Evolutionary conservation across 805 yeast species (phyloP), one percentile per base, ranked within the genome.

Genomic region (Lipomyces starkeyi): DNA sequence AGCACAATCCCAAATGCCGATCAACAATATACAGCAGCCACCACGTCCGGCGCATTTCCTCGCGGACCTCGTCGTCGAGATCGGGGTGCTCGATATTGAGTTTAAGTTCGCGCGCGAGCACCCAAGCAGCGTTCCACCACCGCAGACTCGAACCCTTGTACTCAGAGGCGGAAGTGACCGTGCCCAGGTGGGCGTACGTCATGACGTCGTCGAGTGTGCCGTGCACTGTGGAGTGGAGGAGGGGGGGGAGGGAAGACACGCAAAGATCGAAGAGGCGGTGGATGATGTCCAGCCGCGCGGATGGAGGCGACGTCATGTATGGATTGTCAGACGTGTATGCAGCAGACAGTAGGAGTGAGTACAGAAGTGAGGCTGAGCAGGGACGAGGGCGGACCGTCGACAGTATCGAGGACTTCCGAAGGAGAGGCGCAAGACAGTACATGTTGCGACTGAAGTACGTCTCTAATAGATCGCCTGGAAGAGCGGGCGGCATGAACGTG

Each of bases 1-100:
- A 80, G 61, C 81, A 78, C 49, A 81, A 71, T 0, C 80, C 80
- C 6, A 80, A 73, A 66, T 80, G 77, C 43, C 82, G 74, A 70
- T 81, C 84, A 22, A 81, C 71, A 47, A 79, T 73, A 65, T 78
- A 81, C 6, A 81, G 69, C 6, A 78, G 75, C 83, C 83, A 81
- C 83, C 83, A 81, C 0, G 78, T 74, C 32, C 84, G 75, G n/a
- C 83, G 74, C 69, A 77, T 74, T 64, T 81, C 84, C 61, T 81
- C 84, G 29, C 77, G 74, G 2, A 68, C 47, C 58, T 79, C 82
- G 54, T 77, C 70, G 22, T 69, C 67, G 20, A 70, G 62, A 22
- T 66, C 69, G 4, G 69, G 62, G 49, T 63, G 64, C 64, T 76
- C 79, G 3, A 60, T 64, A 65, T 76, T 76, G 9, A 76, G 69